These are phyloP conservation scores for Ceratocystis alfenasii DNA, from an alignment of 2,329 filamentous ascomycete genomes.

Conservation along the genomic window DNA sequence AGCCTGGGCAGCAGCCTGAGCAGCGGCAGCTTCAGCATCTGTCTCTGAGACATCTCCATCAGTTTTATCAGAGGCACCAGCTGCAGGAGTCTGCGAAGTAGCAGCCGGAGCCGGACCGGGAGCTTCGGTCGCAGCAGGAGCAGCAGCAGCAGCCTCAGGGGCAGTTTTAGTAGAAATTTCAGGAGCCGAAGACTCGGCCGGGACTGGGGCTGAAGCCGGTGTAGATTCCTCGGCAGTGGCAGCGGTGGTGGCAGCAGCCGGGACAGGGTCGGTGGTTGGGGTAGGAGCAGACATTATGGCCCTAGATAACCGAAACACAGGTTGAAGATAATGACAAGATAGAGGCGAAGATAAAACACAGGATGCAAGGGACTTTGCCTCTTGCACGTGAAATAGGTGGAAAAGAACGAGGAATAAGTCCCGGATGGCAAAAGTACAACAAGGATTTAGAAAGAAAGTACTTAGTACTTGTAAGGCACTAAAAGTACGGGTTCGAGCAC, in stretches of 20 bases:
- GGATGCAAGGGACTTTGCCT: neutral
- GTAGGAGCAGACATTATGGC: slow-evolving; percentile 7
- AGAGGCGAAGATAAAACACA: neutral
- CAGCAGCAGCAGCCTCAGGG: neutral
- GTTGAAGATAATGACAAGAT: neutral
- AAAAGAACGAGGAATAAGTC: no score
- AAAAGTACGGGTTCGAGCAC: no score
- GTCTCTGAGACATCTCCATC: neutral
- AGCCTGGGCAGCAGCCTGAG: neutral
- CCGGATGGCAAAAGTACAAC: no score
- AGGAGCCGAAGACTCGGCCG: neutral
- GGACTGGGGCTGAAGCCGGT: neutral
- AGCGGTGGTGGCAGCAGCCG: neutral
- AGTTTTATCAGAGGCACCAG: no score
- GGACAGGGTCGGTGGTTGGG: neutral
- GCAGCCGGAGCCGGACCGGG: neutral
- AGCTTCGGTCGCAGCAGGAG: neutral
- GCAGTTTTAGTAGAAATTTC: neutral
- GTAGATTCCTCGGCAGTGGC: neutral
- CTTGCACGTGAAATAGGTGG: no score
- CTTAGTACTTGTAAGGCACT: no score
- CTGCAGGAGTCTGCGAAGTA: no score
- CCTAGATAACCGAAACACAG: neutral
- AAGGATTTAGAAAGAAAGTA: no score
- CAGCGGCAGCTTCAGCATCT: slow-evolving; percentile 1